Evolutionary conservation across 345 rosid species (phyloP).

Genomic region (Conringia planisiliqua): DNA sequence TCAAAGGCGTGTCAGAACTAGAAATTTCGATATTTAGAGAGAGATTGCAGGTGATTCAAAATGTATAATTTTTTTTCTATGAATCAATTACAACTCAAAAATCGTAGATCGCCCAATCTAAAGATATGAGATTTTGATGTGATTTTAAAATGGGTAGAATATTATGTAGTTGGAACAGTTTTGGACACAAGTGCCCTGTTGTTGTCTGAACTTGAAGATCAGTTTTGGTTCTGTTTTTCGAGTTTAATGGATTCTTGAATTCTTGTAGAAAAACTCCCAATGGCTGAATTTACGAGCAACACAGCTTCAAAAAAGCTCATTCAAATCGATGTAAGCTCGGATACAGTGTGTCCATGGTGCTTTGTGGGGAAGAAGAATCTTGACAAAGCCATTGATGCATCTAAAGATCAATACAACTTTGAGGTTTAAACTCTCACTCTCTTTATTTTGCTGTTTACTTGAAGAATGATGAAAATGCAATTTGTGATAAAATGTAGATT

Average conservation of each 20-base stretch:
- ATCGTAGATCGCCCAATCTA: not conserved
- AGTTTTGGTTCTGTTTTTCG: not conserved
- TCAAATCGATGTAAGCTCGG: slow-evolving; percentile 69
- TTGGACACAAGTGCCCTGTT: not conserved
- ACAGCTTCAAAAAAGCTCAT: slow-evolving; percentile 51
- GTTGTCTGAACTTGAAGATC: not conserved
- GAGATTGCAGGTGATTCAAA: not conserved
- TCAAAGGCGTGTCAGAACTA: not conserved
- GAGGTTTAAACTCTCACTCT: slow-evolving; percentile 14
- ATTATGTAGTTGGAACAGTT: not conserved
- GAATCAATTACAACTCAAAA: not conserved
- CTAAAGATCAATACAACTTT: slow-evolving; percentile 58
- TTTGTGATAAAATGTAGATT: slow-evolving; percentile 40
- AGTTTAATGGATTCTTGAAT: not conserved
- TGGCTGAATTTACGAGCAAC: slow-evolving; percentile 51
- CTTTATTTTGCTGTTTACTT: not conserved
- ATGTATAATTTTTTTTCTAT: not conserved
- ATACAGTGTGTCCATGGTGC: slow-evolving; percentile 89
- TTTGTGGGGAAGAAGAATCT: slow-evolving; percentile 75
- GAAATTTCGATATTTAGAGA: not conserved
- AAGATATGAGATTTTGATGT: not conserved
- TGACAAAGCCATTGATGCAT: slow-evolving; percentile 69
- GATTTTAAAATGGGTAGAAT: not conserved
- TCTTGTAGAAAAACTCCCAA: not conserved
- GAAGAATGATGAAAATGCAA: not conserved